phyloP scores from a whole-genome alignment of 768 basidiomycete genomes.

The Termitomyces sp. region DNA sequence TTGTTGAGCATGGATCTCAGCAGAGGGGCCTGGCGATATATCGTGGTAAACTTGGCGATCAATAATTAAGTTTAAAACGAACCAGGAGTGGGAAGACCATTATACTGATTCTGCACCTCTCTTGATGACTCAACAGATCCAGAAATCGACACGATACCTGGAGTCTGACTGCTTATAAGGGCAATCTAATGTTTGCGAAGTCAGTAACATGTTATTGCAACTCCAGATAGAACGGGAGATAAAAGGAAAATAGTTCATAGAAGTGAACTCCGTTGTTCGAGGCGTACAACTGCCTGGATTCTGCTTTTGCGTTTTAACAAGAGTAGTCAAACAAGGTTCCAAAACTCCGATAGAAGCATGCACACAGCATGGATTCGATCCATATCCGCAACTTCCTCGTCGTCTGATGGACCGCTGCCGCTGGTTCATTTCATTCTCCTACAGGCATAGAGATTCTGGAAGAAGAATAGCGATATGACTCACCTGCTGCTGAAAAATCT shows the following conservation, averaged over 20 bases:
- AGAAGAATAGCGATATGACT: constrained; percentile 4
- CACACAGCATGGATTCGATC: background rate
- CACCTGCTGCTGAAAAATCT: constrained; percentile 91
- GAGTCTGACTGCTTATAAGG: constrained; percentile 51
- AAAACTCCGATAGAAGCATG: background rate
- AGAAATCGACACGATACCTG: constrained; percentile 28
- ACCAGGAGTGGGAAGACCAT: constrained; percentile 69
- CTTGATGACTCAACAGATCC: constrained; percentile 24
- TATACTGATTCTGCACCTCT: constrained; percentile 28
- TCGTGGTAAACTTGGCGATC: background rate
- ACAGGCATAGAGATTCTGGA: background rate
- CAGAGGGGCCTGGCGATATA: constrained; percentile 45
- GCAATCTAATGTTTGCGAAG: constrained; percentile 45
- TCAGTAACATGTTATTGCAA: background rate
- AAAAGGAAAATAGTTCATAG: background rate
- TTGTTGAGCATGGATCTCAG: constrained; percentile 59
- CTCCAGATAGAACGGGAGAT: background rate
- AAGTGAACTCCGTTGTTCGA: background rate
- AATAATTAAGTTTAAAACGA: constrained; percentile 16
- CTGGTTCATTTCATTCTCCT: background rate
- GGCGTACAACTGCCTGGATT: background rate
- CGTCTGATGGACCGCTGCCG: background rate
- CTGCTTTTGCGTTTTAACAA: background rate
- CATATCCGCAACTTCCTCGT: background rate
- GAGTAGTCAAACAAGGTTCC: too few species aligned